Base-by-base conservation (phyloP, 768 basidiomycete species). In the Sistotremastrum suecicum region DNA sequence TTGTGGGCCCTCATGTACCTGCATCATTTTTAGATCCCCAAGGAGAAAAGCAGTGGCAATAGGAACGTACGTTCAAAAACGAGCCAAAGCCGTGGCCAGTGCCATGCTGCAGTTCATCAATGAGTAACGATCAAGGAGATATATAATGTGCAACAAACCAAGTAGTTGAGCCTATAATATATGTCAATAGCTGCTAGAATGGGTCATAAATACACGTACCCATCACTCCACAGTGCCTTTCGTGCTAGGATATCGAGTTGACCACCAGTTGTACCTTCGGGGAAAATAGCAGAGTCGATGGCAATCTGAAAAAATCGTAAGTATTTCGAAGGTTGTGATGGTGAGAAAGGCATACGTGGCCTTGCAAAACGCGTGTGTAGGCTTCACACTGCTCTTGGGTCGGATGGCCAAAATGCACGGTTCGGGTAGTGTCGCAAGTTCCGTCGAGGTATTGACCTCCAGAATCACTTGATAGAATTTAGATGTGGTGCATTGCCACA, bases 301-400 rank as follows among this genome's bases (percentile, higher is more conserved):
- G 88, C 88, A 52, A 98, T 94, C 80, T 89, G 54, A 51, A 53
- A 46, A 48, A 46, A 40, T 42, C 44, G 60, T 20, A 20, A 54
- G 41, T 51, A 38, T 10, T 48, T 46, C 45, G 56, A 50, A 41
- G 37, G 37, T 38, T 9, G 40, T 44, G 48, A 50, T 45, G 36
- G 44, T 28, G 5, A 52, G 44, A 20, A 33, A 54, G 49, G 56
- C 85, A 56, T 68, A 89, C 87, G 66, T 99, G 95, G 5, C 92
- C 94, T 64, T 99, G 95, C 47, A 99, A 60, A 38, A 98, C 95
- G 40, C 90, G 72, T 32, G 95, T 99, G 63, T 80, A 99, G 1
- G 94, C 90, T 52, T 91, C 83, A 58, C 77, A 81, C 59, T 88
- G 80, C 51, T 88, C 83, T n/a, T 69, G 49, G n/a, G 81, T 78